These are phyloP conservation scores for Cercospora sp. DNA, from an alignment of 2,329 filamentous ascomycete species.

Conservation along the genomic window DNA sequence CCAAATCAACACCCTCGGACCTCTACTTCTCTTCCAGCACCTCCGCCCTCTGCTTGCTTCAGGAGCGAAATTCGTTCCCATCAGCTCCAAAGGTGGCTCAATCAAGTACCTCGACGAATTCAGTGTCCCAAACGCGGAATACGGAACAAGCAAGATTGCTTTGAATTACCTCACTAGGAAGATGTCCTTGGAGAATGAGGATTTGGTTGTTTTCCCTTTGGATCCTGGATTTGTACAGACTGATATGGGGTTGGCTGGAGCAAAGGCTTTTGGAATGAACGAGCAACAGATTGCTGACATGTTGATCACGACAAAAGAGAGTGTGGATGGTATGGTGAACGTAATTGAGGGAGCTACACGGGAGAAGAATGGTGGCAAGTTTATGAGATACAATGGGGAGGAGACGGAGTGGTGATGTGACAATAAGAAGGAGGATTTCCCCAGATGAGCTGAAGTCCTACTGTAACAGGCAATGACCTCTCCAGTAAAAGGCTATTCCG, in stretches of 20 bases:
- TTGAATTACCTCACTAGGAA: conserved; percentile 8
- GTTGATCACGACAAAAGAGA: conserved; percentile 2
- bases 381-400: conserved; percentile 14
- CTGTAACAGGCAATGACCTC: background rate
- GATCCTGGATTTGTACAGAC: conserved; percentile 11
- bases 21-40: conserved; percentile 12
- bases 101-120: background rate
- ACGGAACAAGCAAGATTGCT: conserved; percentile 16
- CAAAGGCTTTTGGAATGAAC: background rate
- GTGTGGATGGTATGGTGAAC: conserved; percentile 14
- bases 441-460: background rate
- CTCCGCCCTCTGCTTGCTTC: background rate
- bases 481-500: background rate
- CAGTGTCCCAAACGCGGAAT: background rate
- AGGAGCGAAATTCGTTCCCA: conserved; percentile 11
- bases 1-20: conserved; percentile 15
- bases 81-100: conserved; percentile 3
- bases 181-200: conserved; percentile 3
- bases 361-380: conserved; percentile 4
- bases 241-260: conserved; percentile 8
- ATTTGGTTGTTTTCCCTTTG: background rate
- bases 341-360: conserved; percentile 3
- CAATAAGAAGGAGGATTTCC: background rate
- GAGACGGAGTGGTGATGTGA: conserved; percentile 6
- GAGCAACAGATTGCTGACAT: background rate